Base-by-base conservation (phyloP, 2,329 filamentous ascomycete species). In the Penicillium sp. region DNA sequence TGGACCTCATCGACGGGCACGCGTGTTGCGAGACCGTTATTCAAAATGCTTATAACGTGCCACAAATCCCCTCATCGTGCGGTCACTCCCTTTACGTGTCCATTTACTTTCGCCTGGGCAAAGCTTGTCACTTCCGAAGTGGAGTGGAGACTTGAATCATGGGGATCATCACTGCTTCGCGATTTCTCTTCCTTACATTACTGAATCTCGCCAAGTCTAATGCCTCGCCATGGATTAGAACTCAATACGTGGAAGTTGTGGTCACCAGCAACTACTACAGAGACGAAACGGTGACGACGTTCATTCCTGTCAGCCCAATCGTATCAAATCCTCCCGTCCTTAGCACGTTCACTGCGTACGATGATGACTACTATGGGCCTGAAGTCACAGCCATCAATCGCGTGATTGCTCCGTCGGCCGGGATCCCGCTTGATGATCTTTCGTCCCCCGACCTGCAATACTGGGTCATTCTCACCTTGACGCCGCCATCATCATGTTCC, bases 141-240 rank as follows among this genome's bases (percentile, higher is more conserved):
- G 18, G 3, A 11, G n/a, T 33, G 9, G n/a, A 34, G 11, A 9
- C 11, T 11, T 26, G 3, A 12, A 46, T 11, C 36, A 46, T 46
- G 37, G 35, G 29, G 44, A 24, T 46, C 7, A 34, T 40, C 8
- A 28, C 11, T 27, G 9, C 12, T 2, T 9, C 37, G 5, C 9
- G 37, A 12, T n/a, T 35, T 5, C 7, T 33, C 32, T 27, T 38
- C 4, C 43, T 44, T 4, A 27, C 33, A 32, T 29, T 18, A 18
- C 35, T 40, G 5, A 27, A 39, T 8, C 27, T 46, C 24, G 37
- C 24, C 2, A 9, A n/a, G 24, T 39, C 29, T 11, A 26, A 45
- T 13, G 48, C 51, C 5, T 35, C 47, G 9, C 53, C 53, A 33
- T 53, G 51, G 48, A 44, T 54, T 24, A 49, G 52, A 24, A 54